Percentiles rank a stretch among this genome's conserved stretches.
Evolutionary conservation across 208 protist species (phyloP).

Genomic region (Wallacemonas sp.): DNA sequence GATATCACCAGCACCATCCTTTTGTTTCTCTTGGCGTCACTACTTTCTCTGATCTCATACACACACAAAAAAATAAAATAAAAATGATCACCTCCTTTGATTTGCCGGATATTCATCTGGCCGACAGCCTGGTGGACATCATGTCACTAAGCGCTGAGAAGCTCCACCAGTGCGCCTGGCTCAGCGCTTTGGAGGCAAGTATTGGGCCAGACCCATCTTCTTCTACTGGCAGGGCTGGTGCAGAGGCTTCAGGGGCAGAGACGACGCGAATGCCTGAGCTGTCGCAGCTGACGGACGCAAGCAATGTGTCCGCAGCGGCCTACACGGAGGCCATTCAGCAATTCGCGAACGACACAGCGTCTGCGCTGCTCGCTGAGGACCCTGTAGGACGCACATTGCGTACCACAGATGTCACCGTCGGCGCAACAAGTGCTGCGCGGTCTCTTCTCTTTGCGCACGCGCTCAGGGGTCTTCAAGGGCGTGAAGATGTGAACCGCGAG

Average conservation of each 20-base stretch:
- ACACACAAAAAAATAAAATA: no score
- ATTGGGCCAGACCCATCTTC: background rate
- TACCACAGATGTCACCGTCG: background rate
- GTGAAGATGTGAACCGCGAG: background rate
- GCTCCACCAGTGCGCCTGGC: slow-evolving; percentile 11
- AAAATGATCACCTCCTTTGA: slow-evolving; percentile 5
- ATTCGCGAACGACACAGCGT: background rate
- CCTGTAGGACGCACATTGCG: background rate
- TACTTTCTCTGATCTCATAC: no score
- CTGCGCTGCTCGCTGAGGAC: background rate
- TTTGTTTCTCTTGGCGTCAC: no score
- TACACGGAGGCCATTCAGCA: slow-evolving; percentile 7
- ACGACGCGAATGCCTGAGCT: slow-evolving; percentile 2
- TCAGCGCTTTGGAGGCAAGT: background rate
- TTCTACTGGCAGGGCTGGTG: no score
- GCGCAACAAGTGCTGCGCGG: background rate
- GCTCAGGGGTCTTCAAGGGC: background rate
- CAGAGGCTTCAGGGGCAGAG: no score
- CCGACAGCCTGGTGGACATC: background rate
- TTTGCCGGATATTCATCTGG: background rate
- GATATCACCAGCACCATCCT: no score
- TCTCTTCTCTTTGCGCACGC: background rate
- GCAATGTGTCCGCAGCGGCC: background rate
- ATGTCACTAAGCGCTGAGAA: background rate
- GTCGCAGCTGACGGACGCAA: background rate